phyloP scores from a whole-genome alignment of 208 protist species.

The Leishmania turanica region DNA sequence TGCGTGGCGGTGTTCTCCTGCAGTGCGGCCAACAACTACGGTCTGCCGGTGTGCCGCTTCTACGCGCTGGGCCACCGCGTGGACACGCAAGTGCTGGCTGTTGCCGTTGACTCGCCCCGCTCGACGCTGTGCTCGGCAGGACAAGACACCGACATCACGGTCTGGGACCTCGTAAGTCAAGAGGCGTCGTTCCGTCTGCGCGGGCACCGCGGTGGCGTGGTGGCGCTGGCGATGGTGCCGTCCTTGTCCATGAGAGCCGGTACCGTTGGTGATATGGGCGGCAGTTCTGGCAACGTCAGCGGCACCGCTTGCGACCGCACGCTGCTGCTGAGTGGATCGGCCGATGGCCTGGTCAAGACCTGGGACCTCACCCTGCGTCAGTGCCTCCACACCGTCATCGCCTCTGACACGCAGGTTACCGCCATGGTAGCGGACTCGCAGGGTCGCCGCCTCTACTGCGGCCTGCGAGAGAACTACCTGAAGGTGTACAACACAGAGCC shows the following conservation, averaged over 20 bases:
- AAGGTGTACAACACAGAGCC: conserved; percentile 85
- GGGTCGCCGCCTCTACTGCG: conserved; percentile 80
- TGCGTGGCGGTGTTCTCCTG: conserved; percentile 80
- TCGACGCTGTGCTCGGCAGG: conserved; percentile 86
- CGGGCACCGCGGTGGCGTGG: conserved; percentile 86
- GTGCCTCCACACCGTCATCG: conserved; percentile 89
- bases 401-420: conserved; percentile 80
- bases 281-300: conserved; percentile 1
- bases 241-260: not conserved
- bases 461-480: conserved; percentile 83
- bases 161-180: conserved; percentile 96
- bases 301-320: conserved; percentile 14
- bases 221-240: conserved; percentile 68
- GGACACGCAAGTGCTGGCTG: conserved; percentile 86
- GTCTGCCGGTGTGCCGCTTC: conserved; percentile 78
- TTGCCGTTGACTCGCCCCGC: conserved; percentile 66
- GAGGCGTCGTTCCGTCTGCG: conserved; percentile 80
- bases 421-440: conserved; percentile 65
- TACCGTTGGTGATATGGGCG: not conserved
- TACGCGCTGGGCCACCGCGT: conserved; percentile 85
- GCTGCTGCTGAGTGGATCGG: conserved; percentile 73
- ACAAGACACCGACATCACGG: conserved; percentile 97
- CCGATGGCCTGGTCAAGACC: conserved; percentile 90
- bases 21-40: conserved; percentile 75
- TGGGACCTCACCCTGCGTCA: conserved; percentile 82